Conservation (phyloP, 2,329 filamentous ascomycete species). For the Alternaria dauci region DNA sequence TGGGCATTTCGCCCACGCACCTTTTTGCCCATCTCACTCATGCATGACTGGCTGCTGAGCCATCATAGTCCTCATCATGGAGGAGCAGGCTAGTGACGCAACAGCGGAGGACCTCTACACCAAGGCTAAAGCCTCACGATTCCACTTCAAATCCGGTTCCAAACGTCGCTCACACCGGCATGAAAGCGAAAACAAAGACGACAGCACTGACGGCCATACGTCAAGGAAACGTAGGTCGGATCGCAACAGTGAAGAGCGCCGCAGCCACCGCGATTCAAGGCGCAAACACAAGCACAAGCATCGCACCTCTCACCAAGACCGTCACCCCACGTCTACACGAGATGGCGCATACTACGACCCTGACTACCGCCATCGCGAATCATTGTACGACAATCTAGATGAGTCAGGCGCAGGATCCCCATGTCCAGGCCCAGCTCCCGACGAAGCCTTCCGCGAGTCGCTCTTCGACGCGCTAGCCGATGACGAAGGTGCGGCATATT, state of each 20-base stretch:
- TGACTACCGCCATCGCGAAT: slow-evolving; percentile 42
- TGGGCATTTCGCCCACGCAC: slow-evolving; percentile 3
- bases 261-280: slow-evolving; percentile 22
- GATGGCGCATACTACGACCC: slow-evolving; percentile 46
- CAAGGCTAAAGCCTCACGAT: slow-evolving; percentile 44
- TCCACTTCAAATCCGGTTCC: slow-evolving; percentile 51
- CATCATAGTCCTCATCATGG: slow-evolving; percentile 36
- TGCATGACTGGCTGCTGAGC: slow-evolving; percentile 23
- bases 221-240: slow-evolving; percentile 28
- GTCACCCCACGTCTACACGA: slow-evolving; percentile 35
- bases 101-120: slow-evolving; percentile 33
- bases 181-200: slow-evolving; percentile 19
- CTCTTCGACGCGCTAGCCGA: slow-evolving; percentile 97
- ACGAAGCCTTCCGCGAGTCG: slow-evolving; percentile 86
- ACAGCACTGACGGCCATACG: slow-evolving; percentile 6
- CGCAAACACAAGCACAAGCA: slow-evolving; percentile 32
- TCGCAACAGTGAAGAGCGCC: slow-evolving; percentile 14
- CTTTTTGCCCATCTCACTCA: slow-evolving; percentile 14
- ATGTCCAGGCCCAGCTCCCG: slow-evolving; percentile 57
- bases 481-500: slow-evolving; percentile 93
- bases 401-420: slow-evolving; percentile 47
- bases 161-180: slow-evolving; percentile 31
- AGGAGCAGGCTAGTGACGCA: slow-evolving; percentile 36
- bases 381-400: slow-evolving; percentile 40
- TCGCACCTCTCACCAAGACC: slow-evolving; percentile 22